Evolutionary conservation across 148 eudicot genomes (phyloP).

Genomic region (Hydrangea macrophylla): DNA sequence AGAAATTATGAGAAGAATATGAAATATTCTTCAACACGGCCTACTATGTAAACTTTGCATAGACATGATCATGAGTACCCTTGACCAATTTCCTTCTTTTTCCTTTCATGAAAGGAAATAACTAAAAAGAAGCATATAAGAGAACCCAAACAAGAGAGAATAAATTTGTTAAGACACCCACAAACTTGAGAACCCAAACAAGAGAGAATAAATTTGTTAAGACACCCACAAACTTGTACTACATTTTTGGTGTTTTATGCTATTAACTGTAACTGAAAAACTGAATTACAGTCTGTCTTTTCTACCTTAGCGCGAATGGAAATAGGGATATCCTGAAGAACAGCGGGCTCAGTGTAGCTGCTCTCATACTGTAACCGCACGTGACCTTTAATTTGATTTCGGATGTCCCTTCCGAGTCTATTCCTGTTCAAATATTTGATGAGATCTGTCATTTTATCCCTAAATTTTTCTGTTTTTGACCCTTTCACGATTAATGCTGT

Average conservation of each 20-base stretch:
- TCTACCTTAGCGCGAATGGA: conserved; percentile 74
- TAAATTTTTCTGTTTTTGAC: conserved; percentile 60
- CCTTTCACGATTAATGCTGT: conserved; percentile 77
- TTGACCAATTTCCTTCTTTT: too few species aligned
- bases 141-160: neutral
- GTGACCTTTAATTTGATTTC: conserved; percentile 68
- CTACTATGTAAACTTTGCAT: too few species aligned
- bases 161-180: neutral
- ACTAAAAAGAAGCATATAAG: neutral
- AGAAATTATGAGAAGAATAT: too few species aligned
- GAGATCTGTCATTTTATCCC: conserved; percentile 69
- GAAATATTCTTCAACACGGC: too few species aligned
- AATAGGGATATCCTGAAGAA: conserved; percentile 62
- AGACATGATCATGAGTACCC: too few species aligned
- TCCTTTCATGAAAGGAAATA: too few species aligned
- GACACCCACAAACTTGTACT: neutral
- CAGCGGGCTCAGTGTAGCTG: conserved; percentile 61
- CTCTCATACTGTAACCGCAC: conserved; percentile 66
- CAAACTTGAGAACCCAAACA: neutral
- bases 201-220: neutral
- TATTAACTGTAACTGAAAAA: neutral
- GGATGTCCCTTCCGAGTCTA: conserved; percentile 56
- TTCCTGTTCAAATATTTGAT: conserved; percentile 66
- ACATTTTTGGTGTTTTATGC: neutral
- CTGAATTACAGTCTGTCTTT: neutral